Percentiles rank a stretch among this genome's conserved stretches.
phyloP scores from a whole-genome alignment of 805 yeast genomes.

The Metschnikowia lachancei region DNA sequence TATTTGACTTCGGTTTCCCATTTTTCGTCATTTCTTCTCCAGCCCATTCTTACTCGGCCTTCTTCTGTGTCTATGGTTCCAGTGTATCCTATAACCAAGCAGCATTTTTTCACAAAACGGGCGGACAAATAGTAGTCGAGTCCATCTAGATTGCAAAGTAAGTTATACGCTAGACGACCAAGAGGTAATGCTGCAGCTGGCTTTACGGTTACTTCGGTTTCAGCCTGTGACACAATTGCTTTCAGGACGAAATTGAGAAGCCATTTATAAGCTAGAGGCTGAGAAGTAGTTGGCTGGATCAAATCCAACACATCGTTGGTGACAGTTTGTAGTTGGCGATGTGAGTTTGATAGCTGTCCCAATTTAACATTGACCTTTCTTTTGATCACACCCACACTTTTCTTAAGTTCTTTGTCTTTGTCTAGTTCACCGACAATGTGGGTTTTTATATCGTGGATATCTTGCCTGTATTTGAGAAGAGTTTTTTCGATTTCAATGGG shows the following conservation, averaged over 20 bases:
- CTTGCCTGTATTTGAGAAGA: conserved; percentile 48
- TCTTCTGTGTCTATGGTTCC: conserved; percentile 75
- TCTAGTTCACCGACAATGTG: conserved; percentile 55
- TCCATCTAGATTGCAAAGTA: conserved; percentile 50
- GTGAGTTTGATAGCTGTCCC: conserved; percentile 84
- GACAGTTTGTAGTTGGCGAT: conserved; percentile 53
- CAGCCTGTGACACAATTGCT: conserved; percentile 86
- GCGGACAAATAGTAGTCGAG: conserved; percentile 63
- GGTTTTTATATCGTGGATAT: conserved; percentile 56
- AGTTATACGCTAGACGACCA: conserved; percentile 57
- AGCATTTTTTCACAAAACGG: conserved; percentile 87
- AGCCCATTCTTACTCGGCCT: conserved; percentile 85
- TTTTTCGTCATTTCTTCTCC: conserved; percentile 54
- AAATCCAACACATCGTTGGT: conserved; percentile 49
- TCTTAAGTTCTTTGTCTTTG: conserved; percentile 51
- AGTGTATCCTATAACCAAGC: conserved; percentile 78
- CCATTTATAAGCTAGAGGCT: conserved; percentile 62
- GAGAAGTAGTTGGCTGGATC: conserved; percentile 45
- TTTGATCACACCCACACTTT: conserved; percentile 55
- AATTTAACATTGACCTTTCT: conserved; percentile 82
- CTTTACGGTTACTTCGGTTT: conserved; percentile 80
- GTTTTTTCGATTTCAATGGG: conserved; percentile 38
- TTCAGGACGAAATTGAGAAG: conserved; percentile 80
- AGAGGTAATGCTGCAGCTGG: conserved; percentile 78
- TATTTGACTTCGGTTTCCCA: conserved; percentile 68